Evolutionary conservation across 2,329 filamentous ascomycete species (phyloP), one percentile per base, ranked within the genome.

Genomic region (Ascochyta pisi): DNA sequence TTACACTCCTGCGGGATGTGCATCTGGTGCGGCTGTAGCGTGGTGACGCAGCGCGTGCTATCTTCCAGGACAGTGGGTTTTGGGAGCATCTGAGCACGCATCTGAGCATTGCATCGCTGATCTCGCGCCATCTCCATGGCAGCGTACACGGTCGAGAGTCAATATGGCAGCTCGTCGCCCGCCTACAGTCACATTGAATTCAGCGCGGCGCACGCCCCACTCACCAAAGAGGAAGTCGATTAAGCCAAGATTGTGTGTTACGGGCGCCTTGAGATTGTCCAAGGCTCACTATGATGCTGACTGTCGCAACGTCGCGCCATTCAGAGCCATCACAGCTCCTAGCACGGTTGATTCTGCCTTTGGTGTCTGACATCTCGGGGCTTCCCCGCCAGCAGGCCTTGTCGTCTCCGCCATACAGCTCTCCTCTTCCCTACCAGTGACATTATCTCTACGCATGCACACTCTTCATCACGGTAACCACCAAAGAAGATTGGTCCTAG

Each of bases 1-100:
- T 40, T 31, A 19, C 19, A 19, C 19, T 23, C 31, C 9, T 12
- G 27, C 4, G 8, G 8, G 31, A 47, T 41, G 19, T 19, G 19
- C 19, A 19, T 29, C 35, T 58, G 19, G 41, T 51, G 56, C 47
- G 51, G 56, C 51, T 54, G 50, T 58, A 15, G 46, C 40, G 43
- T 23, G 19, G 44, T 53, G 43, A 45, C 40, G 41, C 47, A 48
- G 19, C 40, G 22, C 42, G 22, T 42, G 47, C 39, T 44, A 33
- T 15, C 22, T 39, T 34, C 47, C 42, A 48, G 38, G 24, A 26
- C 34, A 33, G 47, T 43, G 53, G 53, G 42, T 12, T 24, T 39
- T 27, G 53, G 39, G 22, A 24, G 42, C 31, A 31, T 41, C 19
- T 37, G 23, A 31, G 40, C n/a, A 23, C 12, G 15, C 34, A 15